A percentile compares a stretch with the other conserved stretches of the same genome.
Evolutionary conservation across 768 basidiomycete genomes (phyloP).

Genomic region (Collybia sordida): DNA sequence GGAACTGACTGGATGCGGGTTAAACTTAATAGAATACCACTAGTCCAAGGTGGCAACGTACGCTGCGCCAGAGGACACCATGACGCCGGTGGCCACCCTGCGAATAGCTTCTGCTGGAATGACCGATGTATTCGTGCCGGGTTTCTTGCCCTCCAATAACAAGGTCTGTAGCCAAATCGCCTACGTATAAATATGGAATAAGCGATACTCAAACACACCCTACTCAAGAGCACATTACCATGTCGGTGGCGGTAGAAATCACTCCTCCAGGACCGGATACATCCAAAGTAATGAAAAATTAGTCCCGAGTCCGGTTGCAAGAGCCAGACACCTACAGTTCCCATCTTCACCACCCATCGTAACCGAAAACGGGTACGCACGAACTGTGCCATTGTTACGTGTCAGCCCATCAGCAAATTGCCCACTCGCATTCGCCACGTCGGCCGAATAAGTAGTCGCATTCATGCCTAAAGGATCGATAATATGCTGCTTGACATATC

Average conservation of each 20-base stretch:
- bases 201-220: neutral
- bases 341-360: slow-evolving; percentile 21
- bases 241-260: slow-evolving; percentile 23
- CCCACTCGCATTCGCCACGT: slow-evolving; percentile 21
- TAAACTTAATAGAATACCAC: neutral
- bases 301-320: neutral
- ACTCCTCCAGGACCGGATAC: slow-evolving; percentile 27
- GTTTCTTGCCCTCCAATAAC: slow-evolving; percentile 21
- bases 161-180: slow-evolving; percentile 24
- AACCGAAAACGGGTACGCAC: slow-evolving; percentile 19
- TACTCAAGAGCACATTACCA: slow-evolving; percentile 10
- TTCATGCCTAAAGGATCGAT: slow-evolving; percentile 25
- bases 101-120: slow-evolving; percentile 22
- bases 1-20: slow-evolving; percentile 6
- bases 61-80: slow-evolving; percentile 14
- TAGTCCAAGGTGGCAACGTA: neutral
- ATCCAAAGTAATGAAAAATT: slow-evolving; percentile 5
- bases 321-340: slow-evolving; percentile 15
- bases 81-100: slow-evolving; percentile 21
- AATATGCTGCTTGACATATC: slow-evolving; percentile 29
- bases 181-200: slow-evolving; percentile 2
- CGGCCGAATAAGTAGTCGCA: slow-evolving; percentile 28
- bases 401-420: slow-evolving; percentile 27
- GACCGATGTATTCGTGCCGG: slow-evolving; percentile 20
- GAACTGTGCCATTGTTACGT: slow-evolving; percentile 7